Conservation (phyloP, 164 flowering plant species). For the Umbilicus rupestris region DNA sequence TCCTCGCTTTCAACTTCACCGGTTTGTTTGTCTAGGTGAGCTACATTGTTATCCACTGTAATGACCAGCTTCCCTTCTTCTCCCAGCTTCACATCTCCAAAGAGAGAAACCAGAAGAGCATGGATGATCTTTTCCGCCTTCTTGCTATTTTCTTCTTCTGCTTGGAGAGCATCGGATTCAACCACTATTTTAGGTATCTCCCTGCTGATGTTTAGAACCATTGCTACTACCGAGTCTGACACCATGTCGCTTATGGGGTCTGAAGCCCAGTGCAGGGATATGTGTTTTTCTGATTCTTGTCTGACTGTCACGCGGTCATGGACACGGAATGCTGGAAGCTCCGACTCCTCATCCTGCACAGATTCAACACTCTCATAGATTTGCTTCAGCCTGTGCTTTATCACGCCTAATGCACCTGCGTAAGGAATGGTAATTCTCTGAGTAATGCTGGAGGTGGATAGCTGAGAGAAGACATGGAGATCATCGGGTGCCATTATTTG, state of each 20-base stretch:
- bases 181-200: constrained; percentile 62
- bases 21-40: constrained; percentile 54
- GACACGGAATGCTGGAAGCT: constrained; percentile 52
- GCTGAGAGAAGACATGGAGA: constrained; percentile 82
- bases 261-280: constrained; percentile 80
- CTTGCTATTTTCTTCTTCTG: constrained; percentile 63
- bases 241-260: constrained; percentile 97
- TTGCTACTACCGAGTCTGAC: constrained; percentile 77
- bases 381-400: constrained; percentile 68
- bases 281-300: constrained; percentile 75
- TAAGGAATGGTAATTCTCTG: constrained; percentile 85
- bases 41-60: constrained; percentile 66
- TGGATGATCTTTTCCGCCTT: constrained; percentile 64
- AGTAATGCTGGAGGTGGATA: constrained; percentile 62
- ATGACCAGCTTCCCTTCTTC: constrained; percentile 71
- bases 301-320: constrained; percentile 76
- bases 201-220: constrained; percentile 59
- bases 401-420: constrained; percentile 72
- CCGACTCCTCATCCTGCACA: constrained; percentile 44
- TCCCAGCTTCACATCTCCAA: constrained; percentile 80
- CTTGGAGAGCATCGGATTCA: constrained; percentile 38
- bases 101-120: constrained; percentile 73
- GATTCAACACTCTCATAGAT: constrained; percentile 81
- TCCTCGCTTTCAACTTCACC: constrained; percentile 89
- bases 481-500: constrained; percentile 97